phyloP scores from a whole-genome alignment of 2,329 filamentous ascomycete genomes.

The Botrytis fabae region DNA sequence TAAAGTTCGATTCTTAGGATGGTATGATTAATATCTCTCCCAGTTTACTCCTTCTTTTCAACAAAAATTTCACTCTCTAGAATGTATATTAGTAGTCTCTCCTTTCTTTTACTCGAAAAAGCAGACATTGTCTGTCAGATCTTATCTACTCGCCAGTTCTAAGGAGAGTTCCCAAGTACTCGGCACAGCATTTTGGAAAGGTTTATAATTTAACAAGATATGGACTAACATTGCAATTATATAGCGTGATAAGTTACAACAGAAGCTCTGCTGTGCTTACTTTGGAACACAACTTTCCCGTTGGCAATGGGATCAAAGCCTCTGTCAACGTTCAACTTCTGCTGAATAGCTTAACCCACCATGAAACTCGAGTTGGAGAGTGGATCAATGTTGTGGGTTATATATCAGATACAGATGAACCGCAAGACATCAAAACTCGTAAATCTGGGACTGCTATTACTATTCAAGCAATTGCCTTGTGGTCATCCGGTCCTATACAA shows the following conservation, averaged over 20 bases:
- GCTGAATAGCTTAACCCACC: constrained; percentile 61
- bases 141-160: background rate
- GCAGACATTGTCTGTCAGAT: too few relatives aligned
- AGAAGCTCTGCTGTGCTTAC: constrained; percentile 58
- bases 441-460: constrained; percentile 39
- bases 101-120: background rate
- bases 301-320: constrained; percentile 48
- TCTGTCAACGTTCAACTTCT: constrained; percentile 71
- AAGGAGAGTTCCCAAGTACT: background rate
- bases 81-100: background rate
- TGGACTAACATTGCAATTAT: constrained; percentile 18
- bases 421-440: constrained; percentile 18
- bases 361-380: constrained; percentile 69
- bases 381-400: constrained; percentile 93
- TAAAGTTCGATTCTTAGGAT: constrained; percentile 93
- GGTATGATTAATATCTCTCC: constrained; percentile 57
- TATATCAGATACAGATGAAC: constrained; percentile 46
- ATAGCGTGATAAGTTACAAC: constrained; percentile 60
- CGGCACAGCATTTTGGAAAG: background rate
- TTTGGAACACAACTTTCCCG: constrained; percentile 67
- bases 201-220: background rate
- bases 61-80: background rate
- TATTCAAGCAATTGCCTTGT: constrained; percentile 76
- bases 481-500: constrained; percentile 72
- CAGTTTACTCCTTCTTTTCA: background rate